phyloP scores from a whole-genome alignment of 495 filamentous ascomycete genomes.

The Saxispiralis lemnorum region DNA sequence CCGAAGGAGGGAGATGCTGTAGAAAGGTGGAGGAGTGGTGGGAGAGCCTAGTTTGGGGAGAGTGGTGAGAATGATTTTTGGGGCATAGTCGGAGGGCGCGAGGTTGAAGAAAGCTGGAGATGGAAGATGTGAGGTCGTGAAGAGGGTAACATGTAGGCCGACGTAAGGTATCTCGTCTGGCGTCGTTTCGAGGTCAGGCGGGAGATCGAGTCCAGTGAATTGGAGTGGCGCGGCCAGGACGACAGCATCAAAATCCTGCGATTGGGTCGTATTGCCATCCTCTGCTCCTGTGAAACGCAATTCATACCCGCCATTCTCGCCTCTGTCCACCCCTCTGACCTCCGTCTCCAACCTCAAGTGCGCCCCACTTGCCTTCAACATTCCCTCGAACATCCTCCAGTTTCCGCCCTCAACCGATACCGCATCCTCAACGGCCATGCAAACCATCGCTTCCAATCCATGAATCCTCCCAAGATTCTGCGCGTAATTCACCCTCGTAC shows the following conservation, averaged over 20 bases:
- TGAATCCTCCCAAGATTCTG: conserved; percentile 75
- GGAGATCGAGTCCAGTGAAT: conserved; percentile 43
- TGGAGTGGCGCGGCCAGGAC: conserved; percentile 66
- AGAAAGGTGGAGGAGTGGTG: conserved; percentile 50
- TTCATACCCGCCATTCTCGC: conserved; percentile 31
- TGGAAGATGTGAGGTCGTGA: conserved; percentile 55
- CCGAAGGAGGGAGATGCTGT: conserved; percentile 64
- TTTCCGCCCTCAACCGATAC: conserved; percentile 71
- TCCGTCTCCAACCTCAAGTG: conserved; percentile 49
- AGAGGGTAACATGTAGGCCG: conserved; percentile 69
- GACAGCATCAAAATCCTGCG: conserved; percentile 50
- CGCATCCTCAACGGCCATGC: conserved; percentile 77
- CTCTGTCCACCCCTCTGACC: conserved; percentile 41
- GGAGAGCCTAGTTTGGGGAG: conserved; percentile 40
- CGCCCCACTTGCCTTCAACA: conserved; percentile 49
- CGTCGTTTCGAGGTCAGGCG: conserved; percentile 19
- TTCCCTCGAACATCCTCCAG: conserved; percentile 80
- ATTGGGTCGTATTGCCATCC: neutral
- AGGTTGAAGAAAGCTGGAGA: conserved; percentile 56
- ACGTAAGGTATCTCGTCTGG: conserved; percentile 70
- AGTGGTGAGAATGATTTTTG: conserved; percentile 67
- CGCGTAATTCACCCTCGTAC: conserved; percentile 88
- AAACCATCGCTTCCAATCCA: conserved; percentile 80
- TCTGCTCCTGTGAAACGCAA: conserved; percentile 26
- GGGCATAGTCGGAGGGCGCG: conserved; percentile 30